Conservation (phyloP, 805 yeast species). For the Naumovozyma dairenensis region DNA sequence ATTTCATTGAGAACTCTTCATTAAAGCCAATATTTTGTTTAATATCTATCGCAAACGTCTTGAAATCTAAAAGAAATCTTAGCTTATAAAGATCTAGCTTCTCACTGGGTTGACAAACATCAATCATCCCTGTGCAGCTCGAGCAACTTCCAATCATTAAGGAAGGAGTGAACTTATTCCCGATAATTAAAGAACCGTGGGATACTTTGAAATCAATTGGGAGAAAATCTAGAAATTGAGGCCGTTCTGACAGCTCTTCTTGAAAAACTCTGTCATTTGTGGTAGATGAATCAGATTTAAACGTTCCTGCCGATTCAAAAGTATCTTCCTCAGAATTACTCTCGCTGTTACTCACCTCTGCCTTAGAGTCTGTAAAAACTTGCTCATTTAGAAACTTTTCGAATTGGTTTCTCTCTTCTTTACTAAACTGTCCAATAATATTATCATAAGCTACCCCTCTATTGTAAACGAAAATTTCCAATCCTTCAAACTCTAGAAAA, state of each 20-base stretch:
- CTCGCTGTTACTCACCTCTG: constrained; percentile 12
- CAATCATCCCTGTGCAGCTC: constrained; percentile 46
- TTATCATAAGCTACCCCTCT: constrained; percentile 67
- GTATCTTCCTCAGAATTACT: constrained; percentile 4
- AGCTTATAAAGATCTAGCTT: constrained; percentile 49
- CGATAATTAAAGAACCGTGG: constrained; percentile 67
- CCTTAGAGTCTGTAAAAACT: constrained; percentile 7
- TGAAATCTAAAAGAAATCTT: constrained; percentile 35
- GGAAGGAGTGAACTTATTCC: constrained; percentile 71
- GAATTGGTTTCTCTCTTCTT: constrained; percentile 15
- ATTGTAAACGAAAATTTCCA: constrained; percentile 78
- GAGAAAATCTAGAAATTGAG: constrained; percentile 29
- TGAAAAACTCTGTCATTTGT: constrained; percentile 15
- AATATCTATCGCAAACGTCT: constrained; percentile 48
- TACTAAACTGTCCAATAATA: constrained; percentile 34
- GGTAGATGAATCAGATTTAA: constrained; percentile 3
- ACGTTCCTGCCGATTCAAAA: constrained; percentile 2
- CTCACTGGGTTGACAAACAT: constrained; percentile 40
- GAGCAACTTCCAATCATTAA: constrained; percentile 54
- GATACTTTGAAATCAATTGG: constrained; percentile 56
- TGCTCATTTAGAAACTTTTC: constrained; percentile 15
- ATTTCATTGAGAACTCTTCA: constrained; percentile 23
- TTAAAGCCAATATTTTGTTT: constrained; percentile 64
- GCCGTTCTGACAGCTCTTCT: constrained; percentile 5
- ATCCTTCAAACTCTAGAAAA: constrained; percentile 54